Conservation (phyloP, 2,329 filamentous ascomycete species). For the Aspergillus pseudoterreus region DNA sequence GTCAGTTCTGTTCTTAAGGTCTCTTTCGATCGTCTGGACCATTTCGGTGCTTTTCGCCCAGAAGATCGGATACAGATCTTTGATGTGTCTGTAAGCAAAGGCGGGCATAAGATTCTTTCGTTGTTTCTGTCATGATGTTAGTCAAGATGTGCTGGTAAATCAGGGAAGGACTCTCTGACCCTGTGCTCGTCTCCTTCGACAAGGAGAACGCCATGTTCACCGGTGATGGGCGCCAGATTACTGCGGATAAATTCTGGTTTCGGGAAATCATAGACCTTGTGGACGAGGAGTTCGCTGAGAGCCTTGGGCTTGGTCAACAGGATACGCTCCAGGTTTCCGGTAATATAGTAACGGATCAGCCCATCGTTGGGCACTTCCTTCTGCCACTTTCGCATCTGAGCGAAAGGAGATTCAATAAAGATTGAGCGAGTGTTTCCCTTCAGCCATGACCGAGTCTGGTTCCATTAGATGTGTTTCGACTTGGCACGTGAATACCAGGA, state of each 20-base stretch:
- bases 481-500: background rate
- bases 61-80: slow-evolving; percentile 78
- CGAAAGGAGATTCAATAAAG: slow-evolving; percentile 37
- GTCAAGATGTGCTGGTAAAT: too few relatives aligned
- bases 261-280: slow-evolving; percentile 65
- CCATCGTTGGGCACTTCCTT: slow-evolving; percentile 63
- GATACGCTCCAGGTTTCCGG: slow-evolving; percentile 63
- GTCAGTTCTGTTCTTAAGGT: slow-evolving; percentile 34
- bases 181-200: slow-evolving; percentile 92
- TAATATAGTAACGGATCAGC: slow-evolving; percentile 62
- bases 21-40: slow-evolving; percentile 56
- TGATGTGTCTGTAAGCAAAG: slow-evolving; percentile 82
- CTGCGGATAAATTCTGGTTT: slow-evolving; percentile 55
- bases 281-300: slow-evolving; percentile 66
- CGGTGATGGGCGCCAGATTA: slow-evolving; percentile 35
- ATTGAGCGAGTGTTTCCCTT: slow-evolving; percentile 44
- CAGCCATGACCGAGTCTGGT: slow-evolving; percentile 39
- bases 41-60: slow-evolving; percentile 73
- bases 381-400: slow-evolving; percentile 47
- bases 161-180: slow-evolving; percentile 28
- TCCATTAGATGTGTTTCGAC: background rate
- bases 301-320: slow-evolving; percentile 60
- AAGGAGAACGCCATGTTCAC: slow-evolving; percentile 53
- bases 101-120: slow-evolving; percentile 76
- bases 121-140: slow-evolving; percentile 44